Conservation (phyloP, 164 flowering plant species). For the Umbilicus rupestris region DNA sequence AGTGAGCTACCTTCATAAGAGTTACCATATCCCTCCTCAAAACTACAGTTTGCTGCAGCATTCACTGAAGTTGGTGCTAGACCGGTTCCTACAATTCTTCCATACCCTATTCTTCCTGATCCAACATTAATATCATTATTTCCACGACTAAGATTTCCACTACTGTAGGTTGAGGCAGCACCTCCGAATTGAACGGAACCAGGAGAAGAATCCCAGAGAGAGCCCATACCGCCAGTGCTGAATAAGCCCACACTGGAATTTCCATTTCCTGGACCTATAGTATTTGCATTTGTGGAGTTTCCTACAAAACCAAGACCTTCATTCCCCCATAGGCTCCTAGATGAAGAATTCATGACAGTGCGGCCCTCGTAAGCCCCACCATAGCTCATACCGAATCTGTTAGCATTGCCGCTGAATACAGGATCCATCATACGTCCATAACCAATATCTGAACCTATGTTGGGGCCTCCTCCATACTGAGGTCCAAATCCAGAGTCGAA, state of each 20-base stretch:
- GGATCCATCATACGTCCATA: conserved; percentile 46
- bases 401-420: conserved; percentile 35
- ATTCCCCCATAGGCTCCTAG: conserved; percentile 34
- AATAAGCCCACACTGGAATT: conserved; percentile 14
- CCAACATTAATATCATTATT: conserved; percentile 21
- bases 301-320: conserved; percentile 18
- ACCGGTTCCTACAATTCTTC: conserved; percentile 21
- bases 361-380: conserved; percentile 17
- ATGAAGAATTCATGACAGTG: conserved; percentile 19
- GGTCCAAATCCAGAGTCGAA: conserved; percentile 40
- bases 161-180: conserved; percentile 16
- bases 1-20: conserved; percentile 22
- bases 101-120: conserved; percentile 24
- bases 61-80: conserved; percentile 19
- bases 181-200: conserved; percentile 26
- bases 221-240: conserved; percentile 24
- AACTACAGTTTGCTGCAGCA: conserved; percentile 23
- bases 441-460: conserved; percentile 27
- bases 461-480: conserved; percentile 31
- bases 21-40: conserved; percentile 30
- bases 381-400: conserved; percentile 33
- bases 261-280: conserved; percentile 27
- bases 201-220: conserved; percentile 30
- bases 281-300: conserved; percentile 18
- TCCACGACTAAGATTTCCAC: conserved; percentile 14